phyloP scores from a whole-genome alignment of 2,329 filamentous ascomycete species.

The Paecilomyces niveus region DNA sequence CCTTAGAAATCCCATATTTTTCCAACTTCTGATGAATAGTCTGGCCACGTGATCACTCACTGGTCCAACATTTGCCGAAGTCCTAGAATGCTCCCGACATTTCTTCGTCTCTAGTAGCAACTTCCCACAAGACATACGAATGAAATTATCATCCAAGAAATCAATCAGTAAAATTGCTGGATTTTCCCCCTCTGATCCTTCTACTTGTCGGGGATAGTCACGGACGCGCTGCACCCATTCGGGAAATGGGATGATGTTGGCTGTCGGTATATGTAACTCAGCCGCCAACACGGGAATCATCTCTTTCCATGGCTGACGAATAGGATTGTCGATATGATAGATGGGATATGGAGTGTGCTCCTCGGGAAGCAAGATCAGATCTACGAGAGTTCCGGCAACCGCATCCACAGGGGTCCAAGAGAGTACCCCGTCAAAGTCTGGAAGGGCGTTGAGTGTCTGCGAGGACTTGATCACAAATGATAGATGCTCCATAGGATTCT shows the following conservation, averaged over 20 bases:
- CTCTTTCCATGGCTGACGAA: slow-evolving; percentile 34
- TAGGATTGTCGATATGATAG: slow-evolving; percentile 43
- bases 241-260: slow-evolving; percentile 29
- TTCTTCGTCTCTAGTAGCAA: slow-evolving; percentile 33
- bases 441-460: slow-evolving; percentile 38
- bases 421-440: slow-evolving; percentile 10
- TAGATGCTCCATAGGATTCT: slow-evolving; percentile 50
- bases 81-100: slow-evolving; percentile 29
- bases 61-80: slow-evolving; percentile 21
- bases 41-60: too few relatives aligned
- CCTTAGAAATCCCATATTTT: too few relatives aligned
- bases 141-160: slow-evolving; percentile 25
- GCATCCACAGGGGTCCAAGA: slow-evolving; percentile 43
- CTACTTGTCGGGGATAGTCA: slow-evolving; percentile 4
- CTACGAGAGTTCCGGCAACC: slow-evolving; percentile 25
- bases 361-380: slow-evolving; percentile 20
- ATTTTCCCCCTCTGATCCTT: slow-evolving; percentile 12
- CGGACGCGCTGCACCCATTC: slow-evolving; percentile 36
- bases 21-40: too few relatives aligned
- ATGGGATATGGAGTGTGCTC: slow-evolving; percentile 20
- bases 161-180: slow-evolving; percentile 22
- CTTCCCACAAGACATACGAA: slow-evolving; percentile 42
- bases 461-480: slow-evolving; percentile 45
- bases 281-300: slow-evolving; percentile 29
- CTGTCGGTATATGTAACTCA: slow-evolving; percentile 21